phyloP scores from a whole-genome alignment of 164 flowering plant genomes.

The Aristolochia fimbriata region DNA sequence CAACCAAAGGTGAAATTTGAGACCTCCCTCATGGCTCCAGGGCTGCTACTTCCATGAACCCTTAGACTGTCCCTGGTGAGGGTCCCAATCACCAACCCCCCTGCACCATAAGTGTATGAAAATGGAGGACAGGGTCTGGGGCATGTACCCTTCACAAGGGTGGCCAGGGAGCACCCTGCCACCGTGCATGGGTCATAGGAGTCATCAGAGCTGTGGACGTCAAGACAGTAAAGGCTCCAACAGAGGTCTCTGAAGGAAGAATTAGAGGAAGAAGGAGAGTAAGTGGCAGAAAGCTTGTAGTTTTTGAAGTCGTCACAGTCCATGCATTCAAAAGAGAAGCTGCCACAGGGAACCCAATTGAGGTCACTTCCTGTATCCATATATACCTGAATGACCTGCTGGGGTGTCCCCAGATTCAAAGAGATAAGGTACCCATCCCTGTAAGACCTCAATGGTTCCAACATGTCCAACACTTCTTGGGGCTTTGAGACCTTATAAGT shows the following conservation, averaged over 20 bases:
- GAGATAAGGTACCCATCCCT: constrained; percentile 68
- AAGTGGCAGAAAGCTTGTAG: constrained; percentile 24
- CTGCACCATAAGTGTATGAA: constrained; percentile 64
- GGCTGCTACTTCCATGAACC: constrained; percentile 24
- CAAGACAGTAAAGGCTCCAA: constrained; percentile 36
- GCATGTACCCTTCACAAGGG: constrained; percentile 38
- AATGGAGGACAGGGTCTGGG: constrained; percentile 67
- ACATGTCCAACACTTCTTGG: constrained; percentile 23
- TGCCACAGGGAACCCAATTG: constrained; percentile 79
- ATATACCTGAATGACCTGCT: constrained; percentile 53
- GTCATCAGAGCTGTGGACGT: constrained; percentile 59
- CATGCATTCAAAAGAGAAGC: constrained; percentile 55
- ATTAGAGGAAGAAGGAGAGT: constrained; percentile 48
- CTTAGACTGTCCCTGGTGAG: constrained; percentile 45
- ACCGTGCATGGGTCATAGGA: constrained; percentile 43
- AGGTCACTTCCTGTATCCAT: constrained; percentile 84
- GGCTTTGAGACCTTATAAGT: constrained; percentile 16
- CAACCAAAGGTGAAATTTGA: constrained; percentile 56
- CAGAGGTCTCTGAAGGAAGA: constrained; percentile 45
- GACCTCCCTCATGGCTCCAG: constrained; percentile 22
- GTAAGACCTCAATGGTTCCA: constrained; percentile 47
- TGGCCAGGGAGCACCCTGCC: constrained; percentile 50
- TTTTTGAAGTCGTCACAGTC: constrained; percentile 49
- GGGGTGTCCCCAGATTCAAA: constrained; percentile 55
- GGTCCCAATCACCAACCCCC: constrained; percentile 38